Conservation (phyloP, 495 filamentous ascomycete genomes). For the Penicillium nucicola region DNA sequence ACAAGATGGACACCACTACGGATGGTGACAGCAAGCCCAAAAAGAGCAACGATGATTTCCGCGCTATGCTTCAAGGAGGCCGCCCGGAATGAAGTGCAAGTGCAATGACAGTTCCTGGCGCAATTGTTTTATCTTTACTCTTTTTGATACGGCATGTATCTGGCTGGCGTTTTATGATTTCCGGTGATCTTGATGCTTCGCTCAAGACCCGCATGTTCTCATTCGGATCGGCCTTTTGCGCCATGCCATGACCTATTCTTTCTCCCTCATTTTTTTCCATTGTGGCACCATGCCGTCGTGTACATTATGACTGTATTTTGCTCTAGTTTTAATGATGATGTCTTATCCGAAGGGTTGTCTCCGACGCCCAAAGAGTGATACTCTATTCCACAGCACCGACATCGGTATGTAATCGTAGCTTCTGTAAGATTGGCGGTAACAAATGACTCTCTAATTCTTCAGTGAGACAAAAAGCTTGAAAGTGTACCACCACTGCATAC, state of each 20-base stretch:
- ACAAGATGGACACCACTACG: slow-evolving; percentile 33
- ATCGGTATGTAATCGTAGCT: no score
- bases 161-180: slow-evolving; percentile 21
- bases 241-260: slow-evolving; percentile 5
- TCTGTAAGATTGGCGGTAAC: no score
- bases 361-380: not conserved
- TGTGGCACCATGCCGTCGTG: slow-evolving; percentile 16
- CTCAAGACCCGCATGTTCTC: slow-evolving; percentile 6
- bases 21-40: slow-evolving; percentile 33
- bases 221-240: slow-evolving; percentile 10
- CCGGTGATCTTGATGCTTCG: slow-evolving; percentile 4
- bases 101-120: slow-evolving; percentile 24
- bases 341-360: slow-evolving; percentile 14
- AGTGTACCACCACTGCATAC: not conserved
- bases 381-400: no score
- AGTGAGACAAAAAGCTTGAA: slow-evolving; percentile 1
- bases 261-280: no score
- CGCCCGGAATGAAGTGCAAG: slow-evolving; percentile 26
- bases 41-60: slow-evolving; percentile 90
- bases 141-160: slow-evolving; percentile 19
- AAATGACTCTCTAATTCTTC: no score
- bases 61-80: slow-evolving; percentile 61
- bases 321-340: slow-evolving; percentile 27
- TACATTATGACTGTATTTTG: slow-evolving; percentile 32
- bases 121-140: slow-evolving; percentile 5